Evolutionary conservation across 2,329 filamentous ascomycete genomes (phyloP).

Genomic region (Fusarium circinatum): DNA sequence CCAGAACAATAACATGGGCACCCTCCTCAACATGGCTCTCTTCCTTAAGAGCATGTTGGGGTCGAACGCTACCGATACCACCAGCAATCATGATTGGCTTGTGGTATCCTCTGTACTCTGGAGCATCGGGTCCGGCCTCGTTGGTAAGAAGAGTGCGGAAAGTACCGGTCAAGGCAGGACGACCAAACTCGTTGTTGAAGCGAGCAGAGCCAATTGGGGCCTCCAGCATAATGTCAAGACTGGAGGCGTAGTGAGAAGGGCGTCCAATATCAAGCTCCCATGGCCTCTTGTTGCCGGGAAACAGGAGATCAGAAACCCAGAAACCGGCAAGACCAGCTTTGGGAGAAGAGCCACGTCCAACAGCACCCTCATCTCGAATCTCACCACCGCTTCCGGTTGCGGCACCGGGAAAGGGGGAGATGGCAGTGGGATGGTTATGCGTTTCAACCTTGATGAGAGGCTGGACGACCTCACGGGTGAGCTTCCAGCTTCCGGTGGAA

Average conservation of each 20-base stretch:
- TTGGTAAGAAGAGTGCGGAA: slow-evolving; percentile 87
- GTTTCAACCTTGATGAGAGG: slow-evolving; percentile 96
- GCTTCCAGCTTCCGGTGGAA: slow-evolving; percentile 85
- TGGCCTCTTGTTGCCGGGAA: slow-evolving; percentile 82
- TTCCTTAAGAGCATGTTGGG: slow-evolving; percentile 89
- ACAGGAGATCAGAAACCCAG: slow-evolving; percentile 92
- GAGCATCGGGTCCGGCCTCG: slow-evolving; percentile 58
- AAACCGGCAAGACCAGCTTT: slow-evolving; percentile 94
- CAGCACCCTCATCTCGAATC: slow-evolving; percentile 93
- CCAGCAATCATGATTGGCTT: slow-evolving; percentile 99
- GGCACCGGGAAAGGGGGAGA: slow-evolving; percentile 91
- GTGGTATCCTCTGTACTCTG: slow-evolving; percentile 89
- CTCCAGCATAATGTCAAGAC: slow-evolving; percentile 96
- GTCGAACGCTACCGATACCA: slow-evolving; percentile 90
- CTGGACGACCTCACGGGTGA: slow-evolving; percentile 87
- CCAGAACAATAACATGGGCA: slow-evolving; percentile 92
- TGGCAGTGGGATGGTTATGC: slow-evolving; percentile 96
- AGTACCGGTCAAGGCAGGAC: slow-evolving; percentile 87
- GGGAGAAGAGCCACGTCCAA: slow-evolving; percentile 89
- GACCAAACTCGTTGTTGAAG: slow-evolving; percentile 98
- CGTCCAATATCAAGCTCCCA: slow-evolving; percentile 95
- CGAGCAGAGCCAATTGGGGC: slow-evolving; percentile 93
- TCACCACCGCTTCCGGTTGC: slow-evolving; percentile 96
- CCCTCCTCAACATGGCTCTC: slow-evolving; percentile 81
- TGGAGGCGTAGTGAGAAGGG: slow-evolving; percentile 91